These are phyloP conservation scores for Leccinellum albellum DNA, from an alignment of 768 basidiomycete genomes.

Conservation along the genomic window DNA sequence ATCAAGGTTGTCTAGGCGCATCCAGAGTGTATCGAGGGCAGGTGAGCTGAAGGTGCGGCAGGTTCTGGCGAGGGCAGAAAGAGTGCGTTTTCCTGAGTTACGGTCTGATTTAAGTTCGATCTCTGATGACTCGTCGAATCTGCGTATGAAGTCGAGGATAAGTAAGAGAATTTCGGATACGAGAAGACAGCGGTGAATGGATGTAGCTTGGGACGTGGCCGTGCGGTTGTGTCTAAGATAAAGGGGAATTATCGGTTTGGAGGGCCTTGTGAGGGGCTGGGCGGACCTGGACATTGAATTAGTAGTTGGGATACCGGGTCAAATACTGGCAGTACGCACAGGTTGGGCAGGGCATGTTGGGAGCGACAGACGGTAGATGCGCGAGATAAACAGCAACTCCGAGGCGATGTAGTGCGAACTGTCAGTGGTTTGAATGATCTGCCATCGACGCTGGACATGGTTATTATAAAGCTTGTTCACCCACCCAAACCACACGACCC, in stretches of 20 bases:
- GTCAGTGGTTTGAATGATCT: neutral
- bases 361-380: neutral
- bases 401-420: neutral
- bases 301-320: neutral
- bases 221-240: neutral
- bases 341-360: neutral
- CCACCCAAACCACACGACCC: no score
- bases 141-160: constrained; percentile 20
- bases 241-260: neutral
- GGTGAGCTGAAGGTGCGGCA: constrained; percentile 21
- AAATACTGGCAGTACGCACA: constrained; percentile 2
- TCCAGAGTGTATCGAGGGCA: constrained; percentile 28
- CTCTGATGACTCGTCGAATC: constrained; percentile 21
- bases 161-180: constrained; percentile 20
- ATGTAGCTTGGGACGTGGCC: neutral
- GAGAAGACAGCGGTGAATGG: constrained; percentile 23
- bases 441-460: neutral
- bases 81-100: constrained; percentile 18
- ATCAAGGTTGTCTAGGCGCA: constrained; percentile 27
- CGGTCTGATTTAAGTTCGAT: constrained; percentile 12
- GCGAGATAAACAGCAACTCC: neutral
- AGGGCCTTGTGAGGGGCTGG: neutral
- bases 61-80: constrained; percentile 26
- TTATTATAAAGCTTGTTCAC: no score
- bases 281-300: constrained; percentile 4